A percentile compares a stretch with the other conserved stretches of the same genome.
Conservation (phyloP, 129 eudicot genomes). For the Pseudognaphalium luteoalbum region DNA sequence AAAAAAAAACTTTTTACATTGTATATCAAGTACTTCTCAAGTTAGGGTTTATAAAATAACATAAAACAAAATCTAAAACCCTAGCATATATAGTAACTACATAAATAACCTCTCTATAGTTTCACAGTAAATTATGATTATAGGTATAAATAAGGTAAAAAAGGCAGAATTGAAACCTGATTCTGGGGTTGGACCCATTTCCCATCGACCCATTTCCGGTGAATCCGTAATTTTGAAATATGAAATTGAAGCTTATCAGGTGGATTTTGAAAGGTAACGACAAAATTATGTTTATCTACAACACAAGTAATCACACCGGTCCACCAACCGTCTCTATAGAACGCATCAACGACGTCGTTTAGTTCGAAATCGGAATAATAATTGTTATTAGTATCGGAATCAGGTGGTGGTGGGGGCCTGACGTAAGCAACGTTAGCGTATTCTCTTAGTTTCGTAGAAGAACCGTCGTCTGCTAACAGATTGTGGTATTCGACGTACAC, state of each 20-base stretch:
- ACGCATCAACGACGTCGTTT: conserved; percentile 72
- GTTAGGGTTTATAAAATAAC: background rate
- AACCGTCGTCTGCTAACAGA: conserved; percentile 38
- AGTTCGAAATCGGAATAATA: conserved; percentile 32
- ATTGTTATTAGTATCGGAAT: conserved; percentile 12
- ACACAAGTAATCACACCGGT: conserved; percentile 56
- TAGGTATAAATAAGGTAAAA: background rate
- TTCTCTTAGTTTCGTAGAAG: conserved; percentile 47
- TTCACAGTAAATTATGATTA: no score
- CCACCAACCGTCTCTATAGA: conserved; percentile 81
- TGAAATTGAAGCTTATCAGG: conserved; percentile 44
- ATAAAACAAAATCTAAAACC: conserved; percentile 6
- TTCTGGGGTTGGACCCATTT: conserved; percentile 62
- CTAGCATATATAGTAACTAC: background rate
- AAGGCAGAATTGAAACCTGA: conserved; percentile 40
- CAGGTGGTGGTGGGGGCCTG: conserved; percentile 57
- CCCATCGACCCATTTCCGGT: conserved; percentile 60
- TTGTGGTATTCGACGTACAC: conserved; percentile 50
- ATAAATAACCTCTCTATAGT: no score
- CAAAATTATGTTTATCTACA: conserved; percentile 29
- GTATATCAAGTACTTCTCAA: no score
- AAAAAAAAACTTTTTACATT: no score
- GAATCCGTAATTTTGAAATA: conserved; percentile 51
- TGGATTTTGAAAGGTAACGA: conserved; percentile 42
- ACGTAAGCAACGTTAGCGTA: conserved; percentile 34